Evolutionary conservation across 805 yeast genomes (phyloP), one percentile per base, ranked within the genome.

Genomic region (Wickerhamiella brachini): DNA sequence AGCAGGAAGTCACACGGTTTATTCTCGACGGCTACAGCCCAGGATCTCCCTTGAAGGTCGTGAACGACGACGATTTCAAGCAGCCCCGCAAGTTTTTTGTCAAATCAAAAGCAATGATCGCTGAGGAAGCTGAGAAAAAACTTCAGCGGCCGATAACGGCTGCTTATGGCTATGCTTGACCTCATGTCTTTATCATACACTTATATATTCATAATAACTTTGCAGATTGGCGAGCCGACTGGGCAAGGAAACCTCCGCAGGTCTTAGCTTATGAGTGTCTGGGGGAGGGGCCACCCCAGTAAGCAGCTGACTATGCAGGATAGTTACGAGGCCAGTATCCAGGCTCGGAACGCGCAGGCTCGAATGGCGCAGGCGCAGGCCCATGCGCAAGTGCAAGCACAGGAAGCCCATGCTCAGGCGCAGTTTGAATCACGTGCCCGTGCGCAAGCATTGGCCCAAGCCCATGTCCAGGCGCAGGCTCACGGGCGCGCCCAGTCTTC

Each of bases 71-170:
- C 37, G 38, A 12, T 18, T 7, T 21, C 47, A 24, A 5, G 18
- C 23, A 17, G 13, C 45, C 49, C 5, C 37, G 38, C 24, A 48
- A 49, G 45, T 51, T 38, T 44, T 51, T 52, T 24, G 57, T 57
- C 17, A 59, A 59, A 31, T 53, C 57, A 5, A 57, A 57, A 39
- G 60, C 60, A 3, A 51, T 49, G 51, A 47, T 57, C 2, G 60
- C 60, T 8, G 57, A 53, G 31, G 58, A 57, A 44, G 55, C 50
- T n/a, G 59, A 56, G 20, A 13, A 9, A 17, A 37, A 37, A n/a
- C 17, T 37, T 7, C 41, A 37, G 9, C 18, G 41, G 20, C 41
- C 41, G 6, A 37, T 37, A 4, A 37, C 41, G 3, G 20, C 20
- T 4, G 41, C 41, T 3, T 37, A 37, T 13, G 34, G 34, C 12